Evolutionary conservation across 345 rosid genomes (phyloP), one percentile per base, ranked within the genome.

Genomic region (Sapria himalayana): DNA sequence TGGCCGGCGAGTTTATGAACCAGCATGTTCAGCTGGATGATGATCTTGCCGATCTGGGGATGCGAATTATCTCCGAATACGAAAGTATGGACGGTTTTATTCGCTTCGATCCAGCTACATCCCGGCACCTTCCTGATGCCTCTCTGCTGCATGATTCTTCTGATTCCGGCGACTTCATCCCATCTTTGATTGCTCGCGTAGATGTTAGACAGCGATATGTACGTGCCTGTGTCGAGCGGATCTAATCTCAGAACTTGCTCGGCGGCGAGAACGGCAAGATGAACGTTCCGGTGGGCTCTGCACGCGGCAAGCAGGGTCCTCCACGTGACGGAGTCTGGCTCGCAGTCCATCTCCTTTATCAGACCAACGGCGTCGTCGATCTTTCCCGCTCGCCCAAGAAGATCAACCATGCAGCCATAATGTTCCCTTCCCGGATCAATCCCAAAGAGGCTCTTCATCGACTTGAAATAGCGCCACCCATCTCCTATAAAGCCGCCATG

Each of bases 391-490:
- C 78, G 58, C 50, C 81, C 92, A 4, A 79, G 55, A 60, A 75
- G 79, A 62, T 79, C 92, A 66, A 79, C 52, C 69, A 70, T 70
- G 44, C 92, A 79, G 33, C 81, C 72, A 1, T 66, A 79, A 44
- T 79, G 92, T 47, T 79, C 79, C 19, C 62, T 73, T 45, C 62
- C 72, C 0, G 85, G 92, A 22, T 70, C 60, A 36, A 75, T 56
- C 25, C 78, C 81, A 39, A 51, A 70, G 46, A 68, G 61, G 39
- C 54, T 58, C 46, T 68, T 79, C 85, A 72, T 72, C 1, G 76
- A 75, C 40, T 42, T 60, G 55, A 79, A 66, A 41, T 72, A 56
- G 58, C 41, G 29, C 81, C 66, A 62, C 29, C 85, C 81, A 42
- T 71, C 72, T 41, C 72, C 59, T 15, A 75, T 34, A 2, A 79